Evolutionary conservation across 306 rosid species (phyloP), one percentile per base, ranked within the genome.

Genomic region (Fragaria ananassa): DNA sequence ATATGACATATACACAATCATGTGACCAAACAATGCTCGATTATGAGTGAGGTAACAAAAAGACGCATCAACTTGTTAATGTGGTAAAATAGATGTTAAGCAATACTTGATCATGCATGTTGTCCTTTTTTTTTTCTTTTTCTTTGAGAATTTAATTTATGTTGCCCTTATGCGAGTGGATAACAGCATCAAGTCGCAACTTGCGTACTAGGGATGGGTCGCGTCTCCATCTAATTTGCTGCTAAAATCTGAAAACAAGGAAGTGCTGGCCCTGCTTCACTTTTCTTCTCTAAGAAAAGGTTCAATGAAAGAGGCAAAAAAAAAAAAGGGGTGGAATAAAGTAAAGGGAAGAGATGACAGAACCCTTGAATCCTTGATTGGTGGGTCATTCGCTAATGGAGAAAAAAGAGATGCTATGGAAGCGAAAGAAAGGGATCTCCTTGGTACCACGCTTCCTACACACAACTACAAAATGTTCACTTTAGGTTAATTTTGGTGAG

Each of bases 231-330:
- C 54, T 74, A 66, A 68, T 71, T 50, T 10, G 77, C 45, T 3
- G 25, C 41, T 14, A 23, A 53, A 44, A 57, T 27, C 50, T 73
- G 60, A 61, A 49, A 60, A 31, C 69, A 74, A 74, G 15, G 45
- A 6, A 44, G 21, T 44, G 66, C 14, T 8, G 2, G 47, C 35
- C 70, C 7, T 13, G 67, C 41, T 29, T 61, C 67, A 29, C 44
- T 19, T 45, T 74, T 19, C 45, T 64, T 64, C 25, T 23, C 4
- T 25, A 27, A 41, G 34, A 25, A 49, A 37, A 35, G 47, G 0
- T 74, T 19, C 6, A 34, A 53, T 19, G 75, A 41, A 58, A 57
- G 65, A 77, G 54, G 81, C 77, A 85, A 77, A 72, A 27, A 58
- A 2, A 2, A 42, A 44, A 41, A 78, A 83, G n/a, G 51, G 5